phyloP scores from a whole-genome alignment of 352 stramenopile genomes.

The Blastocystis sp. region DNA sequence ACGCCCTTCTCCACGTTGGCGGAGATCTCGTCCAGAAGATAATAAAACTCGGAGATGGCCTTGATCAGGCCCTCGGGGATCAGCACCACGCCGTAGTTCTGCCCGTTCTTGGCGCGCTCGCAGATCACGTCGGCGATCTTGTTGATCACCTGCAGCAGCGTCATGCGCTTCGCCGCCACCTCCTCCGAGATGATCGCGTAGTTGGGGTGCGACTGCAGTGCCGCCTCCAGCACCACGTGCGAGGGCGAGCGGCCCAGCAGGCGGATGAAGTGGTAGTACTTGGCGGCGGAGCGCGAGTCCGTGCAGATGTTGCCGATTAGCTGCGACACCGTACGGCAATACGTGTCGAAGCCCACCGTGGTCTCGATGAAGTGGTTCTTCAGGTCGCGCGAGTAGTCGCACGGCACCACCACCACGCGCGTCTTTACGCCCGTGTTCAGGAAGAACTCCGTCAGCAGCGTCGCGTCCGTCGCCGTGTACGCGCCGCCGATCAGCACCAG shows the following conservation, averaged over 20 bases:
- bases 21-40: constrained; percentile 73
- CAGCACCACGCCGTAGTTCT: constrained; percentile 73
- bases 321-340: constrained; percentile 72
- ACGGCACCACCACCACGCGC: constrained; percentile 72
- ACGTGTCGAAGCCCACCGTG: constrained; percentile 75
- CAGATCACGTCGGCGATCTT: constrained; percentile 74
- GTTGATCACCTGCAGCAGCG: constrained; percentile 73
- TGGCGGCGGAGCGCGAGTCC: constrained; percentile 73
- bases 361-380: constrained; percentile 76
- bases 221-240: constrained; percentile 75
- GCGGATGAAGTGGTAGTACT: constrained; percentile 77
- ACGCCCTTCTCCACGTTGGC: constrained; percentile 72
- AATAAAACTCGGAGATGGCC: constrained; percentile 74
- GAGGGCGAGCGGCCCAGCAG: constrained; percentile 73
- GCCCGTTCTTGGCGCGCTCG: constrained; percentile 70
- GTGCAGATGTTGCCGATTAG: constrained; percentile 75
- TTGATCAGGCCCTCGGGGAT: constrained; percentile 74
- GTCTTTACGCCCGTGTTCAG: constrained; percentile 73
- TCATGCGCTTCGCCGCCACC: constrained; percentile 73
- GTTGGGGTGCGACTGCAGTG: constrained; percentile 75
- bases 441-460: constrained; percentile 75
- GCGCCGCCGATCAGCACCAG: constrained; percentile 74
- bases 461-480: constrained; percentile 74
- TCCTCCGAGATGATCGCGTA: constrained; percentile 75
- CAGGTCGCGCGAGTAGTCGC: constrained; percentile 73